Evolutionary conservation across 208 protist genomes (phyloP).

Genomic region (Novymonas esmeraldas): DNA sequence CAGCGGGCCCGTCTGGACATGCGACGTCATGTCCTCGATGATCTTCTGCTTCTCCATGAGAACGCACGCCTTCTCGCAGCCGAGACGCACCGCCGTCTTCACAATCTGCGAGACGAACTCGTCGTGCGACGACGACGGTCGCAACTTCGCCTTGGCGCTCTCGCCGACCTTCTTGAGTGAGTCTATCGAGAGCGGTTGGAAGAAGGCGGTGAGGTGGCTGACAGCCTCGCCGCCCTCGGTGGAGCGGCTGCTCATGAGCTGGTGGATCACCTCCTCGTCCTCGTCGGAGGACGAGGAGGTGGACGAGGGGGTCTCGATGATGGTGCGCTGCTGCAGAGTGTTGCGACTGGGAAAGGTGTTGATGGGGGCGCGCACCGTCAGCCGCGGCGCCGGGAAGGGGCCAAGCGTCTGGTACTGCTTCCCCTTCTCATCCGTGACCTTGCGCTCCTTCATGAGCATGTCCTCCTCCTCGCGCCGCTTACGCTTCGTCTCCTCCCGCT

Average conservation of each 20-base stretch:
- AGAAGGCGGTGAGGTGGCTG: slow-evolving; percentile 79
- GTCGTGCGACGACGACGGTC: slow-evolving; percentile 68
- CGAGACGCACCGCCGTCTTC: slow-evolving; percentile 81
- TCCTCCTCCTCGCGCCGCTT: slow-evolving; percentile 86
- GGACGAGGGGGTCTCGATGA: slow-evolving; percentile 59
- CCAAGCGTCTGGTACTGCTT: slow-evolving; percentile 73
- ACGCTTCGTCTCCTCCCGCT: slow-evolving; percentile 71
- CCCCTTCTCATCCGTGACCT: slow-evolving; percentile 87
- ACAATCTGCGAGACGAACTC: slow-evolving; percentile 89
- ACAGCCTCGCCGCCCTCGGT: slow-evolving; percentile 65
- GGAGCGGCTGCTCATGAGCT: slow-evolving; percentile 39
- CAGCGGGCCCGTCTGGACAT: slow-evolving; percentile 76
- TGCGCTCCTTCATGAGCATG: slow-evolving; percentile 86
- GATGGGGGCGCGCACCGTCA: slow-evolving; percentile 68
- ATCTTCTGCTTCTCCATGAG: slow-evolving; percentile 92
- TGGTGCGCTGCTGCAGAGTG: slow-evolving; percentile 79
- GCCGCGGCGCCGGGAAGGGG: slow-evolving; percentile 70
- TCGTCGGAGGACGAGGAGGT: slow-evolving; percentile 72
- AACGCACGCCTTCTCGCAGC: slow-evolving; percentile 86
- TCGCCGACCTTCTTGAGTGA: slow-evolving; percentile 91
- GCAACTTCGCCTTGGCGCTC: slow-evolving; percentile 89
- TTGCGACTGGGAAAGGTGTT: slow-evolving; percentile 86
- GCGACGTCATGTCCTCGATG: slow-evolving; percentile 85
- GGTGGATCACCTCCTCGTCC: slow-evolving; percentile 52
- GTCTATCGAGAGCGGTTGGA: slow-evolving; percentile 84